Conservation (phyloP, 1,139 yeast species). For the Taphrina betulina region DNA sequence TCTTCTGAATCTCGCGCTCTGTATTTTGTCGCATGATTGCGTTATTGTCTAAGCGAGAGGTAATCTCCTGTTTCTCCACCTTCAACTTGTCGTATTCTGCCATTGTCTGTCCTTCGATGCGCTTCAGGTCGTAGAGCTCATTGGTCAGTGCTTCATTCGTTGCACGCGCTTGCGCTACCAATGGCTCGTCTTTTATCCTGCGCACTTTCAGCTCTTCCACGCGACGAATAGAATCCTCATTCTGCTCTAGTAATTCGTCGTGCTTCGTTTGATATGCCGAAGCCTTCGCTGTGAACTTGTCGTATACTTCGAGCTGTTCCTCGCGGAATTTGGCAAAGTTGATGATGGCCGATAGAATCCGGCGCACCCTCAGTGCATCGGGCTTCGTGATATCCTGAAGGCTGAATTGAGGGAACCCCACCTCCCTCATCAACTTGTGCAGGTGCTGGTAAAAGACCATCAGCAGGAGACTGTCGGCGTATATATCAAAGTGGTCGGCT, state of each 20-base stretch:
- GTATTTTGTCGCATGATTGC: constrained; percentile 54
- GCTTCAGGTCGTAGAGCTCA: constrained; percentile 63
- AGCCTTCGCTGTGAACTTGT: constrained; percentile 57
- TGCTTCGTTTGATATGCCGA: constrained; percentile 44
- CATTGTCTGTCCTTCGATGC: constrained; percentile 62
- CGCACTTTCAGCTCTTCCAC: constrained; percentile 42
- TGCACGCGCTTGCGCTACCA: constrained; percentile 53
- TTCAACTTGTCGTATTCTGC: constrained; percentile 68
- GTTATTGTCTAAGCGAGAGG: constrained; percentile 48
- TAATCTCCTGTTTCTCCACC: constrained; percentile 58
- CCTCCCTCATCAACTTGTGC: constrained; percentile 45
- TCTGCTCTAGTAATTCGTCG: constrained; percentile 23
- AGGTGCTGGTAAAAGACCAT: constrained; percentile 35
- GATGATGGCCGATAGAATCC: constrained; percentile 77
- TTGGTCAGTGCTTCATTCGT: constrained; percentile 62
- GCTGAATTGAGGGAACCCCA: constrained; percentile 77
- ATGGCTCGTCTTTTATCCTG: constrained; percentile 38
- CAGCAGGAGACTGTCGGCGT: constrained; percentile 30
- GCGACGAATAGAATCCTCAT: constrained; percentile 39
- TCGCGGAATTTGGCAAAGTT: constrained; percentile 84
- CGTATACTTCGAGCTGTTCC: constrained; percentile 69
- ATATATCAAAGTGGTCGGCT: constrained; percentile 32
- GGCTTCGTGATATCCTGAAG: constrained; percentile 70
- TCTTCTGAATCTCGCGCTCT: constrained; percentile 58
- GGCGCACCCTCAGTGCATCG: constrained; percentile 60